These are phyloP conservation scores for Phoma sp. DNA, from an alignment of 2,329 filamentous ascomycete genomes.

Conservation along the genomic window DNA sequence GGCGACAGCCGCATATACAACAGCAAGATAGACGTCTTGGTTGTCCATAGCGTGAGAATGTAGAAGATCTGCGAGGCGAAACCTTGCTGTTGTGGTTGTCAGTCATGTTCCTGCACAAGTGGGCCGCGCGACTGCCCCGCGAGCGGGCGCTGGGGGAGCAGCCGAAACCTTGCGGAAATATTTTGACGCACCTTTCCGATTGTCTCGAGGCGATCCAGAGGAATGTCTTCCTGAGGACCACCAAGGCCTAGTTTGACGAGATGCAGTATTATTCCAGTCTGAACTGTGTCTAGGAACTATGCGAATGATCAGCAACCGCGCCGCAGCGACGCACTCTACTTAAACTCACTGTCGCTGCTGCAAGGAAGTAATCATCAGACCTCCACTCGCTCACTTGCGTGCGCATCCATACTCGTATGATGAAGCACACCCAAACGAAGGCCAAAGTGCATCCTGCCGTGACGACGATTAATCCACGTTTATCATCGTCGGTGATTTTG, in stretches of 20 bases:
- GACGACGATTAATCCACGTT: conserved; percentile 45
- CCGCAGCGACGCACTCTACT: neutral
- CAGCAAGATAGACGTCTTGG: conserved; percentile 38
- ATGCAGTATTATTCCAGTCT: conserved; percentile 35
- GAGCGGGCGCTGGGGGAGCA: conserved; percentile 8
- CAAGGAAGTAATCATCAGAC: conserved; percentile 40
- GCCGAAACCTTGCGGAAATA: conserved; percentile 19
- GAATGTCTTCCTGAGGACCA: conserved; percentile 22
- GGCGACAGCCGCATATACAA: conserved; percentile 42
- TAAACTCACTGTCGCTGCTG: conserved; percentile 30
- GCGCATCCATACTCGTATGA: conserved; percentile 43
- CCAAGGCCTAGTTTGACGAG: conserved; percentile 38
- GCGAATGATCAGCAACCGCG: conserved; percentile 19
- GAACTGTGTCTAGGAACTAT: conserved; percentile 37
- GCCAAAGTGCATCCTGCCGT: conserved; percentile 35
- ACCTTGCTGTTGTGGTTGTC: conserved; percentile 33
- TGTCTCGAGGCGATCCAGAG: conserved; percentile 22
- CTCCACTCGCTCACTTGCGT: conserved; percentile 39
- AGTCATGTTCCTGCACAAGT: conserved; percentile 13
- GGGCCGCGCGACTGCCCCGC: conserved; percentile 11
- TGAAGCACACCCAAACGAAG: conserved; percentile 41
- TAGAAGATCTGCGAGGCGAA: conserved; percentile 43
- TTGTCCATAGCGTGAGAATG: conserved; percentile 35
- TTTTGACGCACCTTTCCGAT: conserved; percentile 36
- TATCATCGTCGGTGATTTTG: conserved; percentile 39